These are phyloP conservation scores for Vitis hybrid DNA, from an alignment of 177 flowering plant genomes.

Conservation along the genomic window DNA sequence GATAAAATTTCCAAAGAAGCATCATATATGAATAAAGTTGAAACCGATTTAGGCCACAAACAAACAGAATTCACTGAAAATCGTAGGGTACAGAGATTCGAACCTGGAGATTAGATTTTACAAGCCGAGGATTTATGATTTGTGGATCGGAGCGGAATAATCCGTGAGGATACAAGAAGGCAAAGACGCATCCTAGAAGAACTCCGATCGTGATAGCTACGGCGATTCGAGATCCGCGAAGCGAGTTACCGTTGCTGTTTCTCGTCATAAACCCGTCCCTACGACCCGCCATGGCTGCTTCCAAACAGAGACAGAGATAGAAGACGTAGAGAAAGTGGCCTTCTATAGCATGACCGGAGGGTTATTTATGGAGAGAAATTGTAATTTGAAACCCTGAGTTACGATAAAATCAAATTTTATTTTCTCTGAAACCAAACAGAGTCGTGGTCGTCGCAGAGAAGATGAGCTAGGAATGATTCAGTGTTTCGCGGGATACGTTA, in stretches of 20 bases:
- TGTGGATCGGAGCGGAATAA: conserved; percentile 36
- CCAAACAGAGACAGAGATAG: too few species aligned
- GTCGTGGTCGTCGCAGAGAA: conserved; percentile 6
- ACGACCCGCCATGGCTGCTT: conserved; percentile 40
- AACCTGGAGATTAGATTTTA: conserved; percentile 43
- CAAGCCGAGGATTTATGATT: conserved; percentile 9
- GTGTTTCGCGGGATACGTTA: too few species aligned
- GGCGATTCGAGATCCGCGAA: conserved; percentile 53
- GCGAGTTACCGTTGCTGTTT: conserved; percentile 19
- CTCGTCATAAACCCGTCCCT: conserved; percentile 42
- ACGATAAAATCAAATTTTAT: too few species aligned
- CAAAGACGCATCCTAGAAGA: conserved; percentile 66
- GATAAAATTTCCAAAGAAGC: not conserved
- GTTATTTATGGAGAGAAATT: too few species aligned
- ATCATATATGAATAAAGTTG: not conserved
- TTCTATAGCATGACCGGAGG: too few species aligned
- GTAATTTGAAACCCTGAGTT: too few species aligned
- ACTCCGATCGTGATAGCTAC: conserved; percentile 60
- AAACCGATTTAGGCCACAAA: not conserved
- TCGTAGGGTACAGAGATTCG: not conserved
- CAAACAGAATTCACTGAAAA: not conserved
- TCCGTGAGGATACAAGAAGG: conserved; percentile 65
- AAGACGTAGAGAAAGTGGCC: too few species aligned
- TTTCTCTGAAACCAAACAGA: not conserved
- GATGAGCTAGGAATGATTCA: not conserved